Conservation (phyloP, 768 basidiomycete species). For the Trametes cinnabarina region DNA sequence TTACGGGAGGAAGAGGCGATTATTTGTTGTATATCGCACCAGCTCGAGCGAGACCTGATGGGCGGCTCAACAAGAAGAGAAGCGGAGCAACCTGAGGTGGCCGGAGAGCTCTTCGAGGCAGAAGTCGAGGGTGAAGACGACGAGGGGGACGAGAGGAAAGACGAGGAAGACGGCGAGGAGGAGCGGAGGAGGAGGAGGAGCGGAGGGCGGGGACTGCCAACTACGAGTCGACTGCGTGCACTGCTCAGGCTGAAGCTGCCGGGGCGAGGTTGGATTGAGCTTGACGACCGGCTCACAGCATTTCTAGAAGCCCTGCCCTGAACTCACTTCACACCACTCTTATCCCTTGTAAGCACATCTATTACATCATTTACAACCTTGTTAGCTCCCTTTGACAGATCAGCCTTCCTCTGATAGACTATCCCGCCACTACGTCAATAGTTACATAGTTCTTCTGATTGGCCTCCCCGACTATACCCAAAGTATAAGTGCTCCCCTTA, state of each 20-base stretch:
- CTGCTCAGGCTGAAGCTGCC: constrained; percentile 1
- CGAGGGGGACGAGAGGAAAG: neutral
- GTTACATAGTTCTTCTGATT: too few relatives aligned
- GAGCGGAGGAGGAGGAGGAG: constrained; percentile 17
- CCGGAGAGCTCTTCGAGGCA: neutral
- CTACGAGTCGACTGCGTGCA: constrained; percentile 18
- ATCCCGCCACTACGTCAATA: too few relatives aligned
- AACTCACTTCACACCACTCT: constrained; percentile 16
- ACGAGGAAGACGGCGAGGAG: constrained; percentile 19
- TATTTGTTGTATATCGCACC: constrained; percentile 16
- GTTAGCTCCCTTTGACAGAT: neutral
- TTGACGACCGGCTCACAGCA: constrained; percentile 27
- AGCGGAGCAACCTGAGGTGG: neutral
- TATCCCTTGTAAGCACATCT: neutral
- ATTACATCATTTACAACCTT: neutral
- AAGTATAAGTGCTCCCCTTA: too few relatives aligned
- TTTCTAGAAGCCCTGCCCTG: constrained; percentile 25
- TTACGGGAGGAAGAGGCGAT: constrained; percentile 8
- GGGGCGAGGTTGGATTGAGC: constrained; percentile 19
- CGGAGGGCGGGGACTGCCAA: constrained; percentile 24
- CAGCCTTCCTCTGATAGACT: neutral
- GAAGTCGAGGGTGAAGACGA: neutral
- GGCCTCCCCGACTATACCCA: too few relatives aligned
- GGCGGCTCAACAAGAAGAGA: neutral
- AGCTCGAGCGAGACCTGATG: constrained; percentile 3